Evolutionary conservation across 805 yeast genomes (phyloP), one percentile per base, ranked within the genome.

Genomic region (Saccharomycopsis capsularis): DNA sequence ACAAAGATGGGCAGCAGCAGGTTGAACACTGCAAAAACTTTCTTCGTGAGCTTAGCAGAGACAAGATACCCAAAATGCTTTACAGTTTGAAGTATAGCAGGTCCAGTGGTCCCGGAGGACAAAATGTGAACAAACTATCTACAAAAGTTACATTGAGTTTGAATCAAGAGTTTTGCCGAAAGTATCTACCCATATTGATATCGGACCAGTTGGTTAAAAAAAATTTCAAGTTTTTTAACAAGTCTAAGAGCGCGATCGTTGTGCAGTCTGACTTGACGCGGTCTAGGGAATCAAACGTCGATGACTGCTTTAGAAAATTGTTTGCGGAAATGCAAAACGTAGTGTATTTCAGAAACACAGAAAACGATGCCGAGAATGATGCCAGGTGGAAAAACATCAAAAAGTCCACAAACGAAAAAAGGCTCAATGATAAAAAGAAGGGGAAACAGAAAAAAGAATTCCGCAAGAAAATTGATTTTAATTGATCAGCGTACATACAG

Each of bases 51-150:
- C 15, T 47, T 19, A 41, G 22, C 18, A 37, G 35, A 47, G 15
- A 36, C 2, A 6, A 6, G 9, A 67, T 82, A 2, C 86, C 85
- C 1, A 60, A 66, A 13, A 54, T 61, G 16, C 56, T 62, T 15
- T 81, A 82, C 56, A 63, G 65, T 2, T 59, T 74, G 1, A 54
- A 69, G 3, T 82, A 65, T 58, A 68, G 78, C 46, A 63, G 90
- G 50, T 75, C 93, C 0, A 77, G 89, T 30, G 95, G 95, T 0
- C 87, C 95, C 0, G 95, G 95, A 1, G 95, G 95, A 0, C 95
- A 86, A 57, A 82, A 87, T 59, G 95, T 87, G 9, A 86, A 86
- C 62, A 86, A 86, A 57, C 71, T 7, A 73, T 74, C 53, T 60
- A 69, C 66, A 49, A 71, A 68, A 27, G 73, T 85, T 1, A 82